Percentiles rank a stretch among this genome's conserved stretches.
Evolutionary conservation across 768 basidiomycete genomes (phyloP).

Genomic region (Pholiota molesta): DNA sequence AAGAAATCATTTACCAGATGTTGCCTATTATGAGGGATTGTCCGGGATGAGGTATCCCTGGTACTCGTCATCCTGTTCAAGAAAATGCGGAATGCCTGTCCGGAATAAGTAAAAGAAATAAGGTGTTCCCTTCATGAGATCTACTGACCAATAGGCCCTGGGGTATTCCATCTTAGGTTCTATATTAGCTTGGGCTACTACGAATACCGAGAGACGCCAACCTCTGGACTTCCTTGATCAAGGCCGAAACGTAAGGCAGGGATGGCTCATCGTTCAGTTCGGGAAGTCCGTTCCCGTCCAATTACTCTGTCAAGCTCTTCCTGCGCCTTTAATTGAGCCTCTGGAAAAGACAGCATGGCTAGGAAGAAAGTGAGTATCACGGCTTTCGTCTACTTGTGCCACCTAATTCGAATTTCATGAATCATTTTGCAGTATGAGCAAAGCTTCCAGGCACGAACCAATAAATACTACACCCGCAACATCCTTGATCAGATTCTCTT

Average conservation of each 20-base stretch:
- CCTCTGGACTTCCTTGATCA: slow-evolving; percentile 39
- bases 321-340: slow-evolving; percentile 40
- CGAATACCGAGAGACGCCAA: not conserved
- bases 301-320: slow-evolving; percentile 42
- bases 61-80: slow-evolving; percentile 45
- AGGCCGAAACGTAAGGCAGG: slow-evolving; percentile 40
- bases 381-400: slow-evolving; percentile 26
- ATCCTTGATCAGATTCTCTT: slow-evolving; percentile 30
- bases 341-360: slow-evolving; percentile 42
- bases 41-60: slow-evolving; percentile 48
- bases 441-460: slow-evolving; percentile 12
- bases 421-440: not conserved
- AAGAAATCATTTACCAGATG: slow-evolving; percentile 28
- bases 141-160: slow-evolving; percentile 31
- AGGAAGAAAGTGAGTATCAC: slow-evolving; percentile 38
- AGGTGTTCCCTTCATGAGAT: not conserved
- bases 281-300: slow-evolving; percentile 40
- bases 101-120: slow-evolving; percentile 1
- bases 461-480: slow-evolving; percentile 37
- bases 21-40: slow-evolving; percentile 39
- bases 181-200: not conserved
- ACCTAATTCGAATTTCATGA: slow-evolving; percentile 20
- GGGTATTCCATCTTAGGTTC: slow-evolving; percentile 28
- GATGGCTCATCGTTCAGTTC: slow-evolving; percentile 36
- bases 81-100: slow-evolving; percentile 35